Evolutionary conservation across 2,329 filamentous ascomycete species (phyloP), one percentile per base, ranked within the genome.

Genomic region (Trichoderma harzianum): DNA sequence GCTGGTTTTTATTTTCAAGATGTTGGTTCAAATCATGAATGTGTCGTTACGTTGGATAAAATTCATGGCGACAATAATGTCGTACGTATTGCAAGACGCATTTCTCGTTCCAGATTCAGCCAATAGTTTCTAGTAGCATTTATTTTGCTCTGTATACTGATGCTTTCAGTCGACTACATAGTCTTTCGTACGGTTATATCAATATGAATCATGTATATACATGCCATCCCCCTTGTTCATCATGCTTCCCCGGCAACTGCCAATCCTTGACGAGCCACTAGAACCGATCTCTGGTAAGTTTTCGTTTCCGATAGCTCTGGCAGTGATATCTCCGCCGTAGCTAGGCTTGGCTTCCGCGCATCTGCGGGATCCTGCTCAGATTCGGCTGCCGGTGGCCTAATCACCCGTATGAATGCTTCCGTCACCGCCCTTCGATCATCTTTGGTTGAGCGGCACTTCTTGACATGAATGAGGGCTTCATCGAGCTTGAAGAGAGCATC

Each of bases 401-500:
- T 67, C 18, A 75, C 39, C 36, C 73, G 70, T 53, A 76, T 69
- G n/a, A 75, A 73, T 32, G 75, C 75, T 32, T 77, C 76, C 16
- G 69, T 65, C 57, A 77, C 74, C 16, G 70, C 73, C 10, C 51
- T 60, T 36, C 76, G 72, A 26, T 77, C 71, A 5, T 71, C 66
- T n/a, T 14, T 51, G 7, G 72, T 70, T 51, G 72, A 63, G 18
- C 76, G 75, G 55, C 77, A 78, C 65, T 70, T 72, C 21, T 74
- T 75, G 32, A 76, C 76, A 43, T 78, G 76, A n/a, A 73, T 26
- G n/a, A 79, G 70, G 11, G 77, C 76, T 28, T 72, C 72, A 32
- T 77, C 75, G n/a, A 79, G 66, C 16, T 32, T 53, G 1, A 73
- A 58, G 7, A 82, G 71, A 6, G 75, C 77, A 24, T 76, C 61